Base-by-base conservation (phyloP, 2,329 filamentous ascomycete genomes). In the Colletotrichum cereale region DNA sequence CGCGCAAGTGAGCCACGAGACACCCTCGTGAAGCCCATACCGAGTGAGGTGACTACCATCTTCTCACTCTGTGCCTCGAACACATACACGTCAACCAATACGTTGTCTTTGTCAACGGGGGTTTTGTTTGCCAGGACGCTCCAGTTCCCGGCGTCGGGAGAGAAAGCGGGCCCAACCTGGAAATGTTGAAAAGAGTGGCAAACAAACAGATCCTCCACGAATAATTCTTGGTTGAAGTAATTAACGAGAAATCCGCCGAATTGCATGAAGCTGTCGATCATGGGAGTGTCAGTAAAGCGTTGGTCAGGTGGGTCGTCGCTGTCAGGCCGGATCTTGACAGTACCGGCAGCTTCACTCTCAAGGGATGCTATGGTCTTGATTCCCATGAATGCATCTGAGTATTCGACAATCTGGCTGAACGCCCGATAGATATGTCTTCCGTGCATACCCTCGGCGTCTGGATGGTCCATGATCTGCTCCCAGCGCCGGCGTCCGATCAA, bases 171-270 rank as follows among this genome's bases (percentile, higher is more conserved):
- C 3, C 66, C 66, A 4, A 64, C 11, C 21, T 64, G 52, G 24
- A 47, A 14, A 10, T 52, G 50, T 4, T 68, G 60, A 24, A 68
- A 50, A 1, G 5, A 42, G 3, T 68, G 66, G 38, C 66, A 68
- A 50, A 68, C 60, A 0, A 64, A 42, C 1, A 68, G 18, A 7
- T 26, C 47, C 1, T 57, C 66, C 2, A 11, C 2, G 0, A 34
- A 50, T 5, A 16, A 0, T 12, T 24, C 2, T 40, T 50, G 26
- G 29, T 58, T 67, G 40, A 68, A 71, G 38, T 67, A 76, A n/a
- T 75, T 76, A 8, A 67, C 65, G 6, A 74, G 24, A 24, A 76
- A 72, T 10, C 73, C 73, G 11, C 73, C 71, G 48, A 78, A 53
- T 11, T 71, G 65, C 10, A 68, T 38, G 56, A 67, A 74, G 52